Conservation (phyloP, 1,139 yeast genomes). For the Yamadazyma jaroonii region DNA sequence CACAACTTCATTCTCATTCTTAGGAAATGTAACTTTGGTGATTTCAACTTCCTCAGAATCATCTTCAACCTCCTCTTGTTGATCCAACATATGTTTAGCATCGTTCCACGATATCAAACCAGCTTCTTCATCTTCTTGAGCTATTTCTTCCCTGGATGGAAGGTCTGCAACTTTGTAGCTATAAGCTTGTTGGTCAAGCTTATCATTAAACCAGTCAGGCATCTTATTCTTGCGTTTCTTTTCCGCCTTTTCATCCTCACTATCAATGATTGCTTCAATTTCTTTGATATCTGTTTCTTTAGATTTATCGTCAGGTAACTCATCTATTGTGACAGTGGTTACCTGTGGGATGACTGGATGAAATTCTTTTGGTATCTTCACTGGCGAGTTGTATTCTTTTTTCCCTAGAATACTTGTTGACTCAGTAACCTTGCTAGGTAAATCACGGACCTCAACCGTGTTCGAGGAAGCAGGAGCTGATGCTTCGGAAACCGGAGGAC, state of each 20-base stretch:
- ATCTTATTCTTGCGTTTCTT: constrained; percentile 10
- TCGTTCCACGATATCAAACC: constrained; percentile 52
- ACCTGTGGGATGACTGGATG: no score
- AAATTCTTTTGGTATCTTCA: no score
- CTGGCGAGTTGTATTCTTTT: no score
- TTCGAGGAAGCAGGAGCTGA: no score
- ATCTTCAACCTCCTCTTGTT: constrained; percentile 11
- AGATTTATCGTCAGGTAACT: no score
- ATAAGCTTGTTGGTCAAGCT: constrained; percentile 9
- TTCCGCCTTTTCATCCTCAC: constrained; percentile 10
- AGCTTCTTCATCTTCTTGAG: constrained; percentile 40
- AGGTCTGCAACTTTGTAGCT: constrained; percentile 8
- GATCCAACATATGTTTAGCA: constrained; percentile 29
- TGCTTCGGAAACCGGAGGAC: no score
- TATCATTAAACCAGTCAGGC: constrained; percentile 34
- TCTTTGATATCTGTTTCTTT: constrained; percentile 7
- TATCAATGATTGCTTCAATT: constrained; percentile 10
- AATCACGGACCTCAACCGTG: no score
- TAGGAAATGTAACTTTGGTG: no score
- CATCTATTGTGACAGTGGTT: no score
- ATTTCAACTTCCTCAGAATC: constrained; percentile 5
- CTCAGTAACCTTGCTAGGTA: no score
- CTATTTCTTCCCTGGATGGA: neutral
- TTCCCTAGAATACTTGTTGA: no score
- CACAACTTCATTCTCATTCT: neutral